Conservation (phyloP, 495 filamentous ascomycete genomes). For the Penicillium pulvis region DNA sequence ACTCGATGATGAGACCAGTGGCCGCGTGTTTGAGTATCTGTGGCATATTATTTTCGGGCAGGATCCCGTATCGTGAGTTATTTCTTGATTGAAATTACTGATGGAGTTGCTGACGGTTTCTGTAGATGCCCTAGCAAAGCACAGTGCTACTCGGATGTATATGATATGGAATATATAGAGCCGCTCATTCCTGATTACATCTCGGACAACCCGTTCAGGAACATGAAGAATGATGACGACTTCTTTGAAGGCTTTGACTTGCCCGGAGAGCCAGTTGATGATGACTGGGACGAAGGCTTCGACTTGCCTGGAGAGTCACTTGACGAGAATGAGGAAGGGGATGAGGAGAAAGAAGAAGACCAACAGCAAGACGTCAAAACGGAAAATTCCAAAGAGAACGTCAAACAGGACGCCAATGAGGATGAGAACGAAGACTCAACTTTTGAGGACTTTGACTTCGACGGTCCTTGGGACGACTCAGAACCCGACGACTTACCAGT, state of each 20-base stretch:
- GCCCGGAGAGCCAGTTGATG: background rate
- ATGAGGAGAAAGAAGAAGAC: background rate
- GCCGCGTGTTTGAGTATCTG: slow-evolving; percentile 68
- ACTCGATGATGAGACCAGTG: slow-evolving; percentile 57
- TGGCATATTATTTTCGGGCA: slow-evolving; percentile 69
- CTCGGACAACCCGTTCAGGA: background rate
- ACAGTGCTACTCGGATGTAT: slow-evolving; percentile 37
- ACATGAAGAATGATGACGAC: slow-evolving; percentile 4
- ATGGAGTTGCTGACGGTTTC: slow-evolving; percentile 11
- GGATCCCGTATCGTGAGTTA: slow-evolving; percentile 41
- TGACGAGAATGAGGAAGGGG: background rate
- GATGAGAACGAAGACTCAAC: background rate
- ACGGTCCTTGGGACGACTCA: background rate
- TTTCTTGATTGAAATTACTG: background rate
- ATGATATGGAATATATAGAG: slow-evolving; percentile 25
- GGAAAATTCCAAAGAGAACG: background rate
- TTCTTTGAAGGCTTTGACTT: slow-evolving; percentile 2
- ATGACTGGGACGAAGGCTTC: background rate
- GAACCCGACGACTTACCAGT: background rate
- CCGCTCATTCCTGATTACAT: slow-evolving; percentile 3
- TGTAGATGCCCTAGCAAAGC: slow-evolving; percentile 34
- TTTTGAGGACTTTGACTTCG: slow-evolving; percentile 3
- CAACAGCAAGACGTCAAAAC: too few species aligned
- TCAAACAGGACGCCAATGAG: background rate
- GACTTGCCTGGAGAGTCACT: too few species aligned